Base-by-base conservation (phyloP, 441 rosid species). In the Breynia disticha region DNA sequence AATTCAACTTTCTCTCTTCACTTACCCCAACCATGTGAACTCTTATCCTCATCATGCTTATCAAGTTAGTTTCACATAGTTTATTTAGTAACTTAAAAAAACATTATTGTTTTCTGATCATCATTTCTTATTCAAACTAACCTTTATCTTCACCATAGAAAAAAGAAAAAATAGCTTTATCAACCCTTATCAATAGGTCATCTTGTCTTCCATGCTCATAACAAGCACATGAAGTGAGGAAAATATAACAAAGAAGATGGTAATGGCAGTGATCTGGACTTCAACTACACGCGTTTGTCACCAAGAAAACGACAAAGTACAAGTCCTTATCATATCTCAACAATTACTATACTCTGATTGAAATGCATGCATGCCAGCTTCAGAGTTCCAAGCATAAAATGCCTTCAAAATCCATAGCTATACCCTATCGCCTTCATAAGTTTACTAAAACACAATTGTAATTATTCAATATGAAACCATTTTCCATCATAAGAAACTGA, bases 391-490 rank as follows among this genome's bases (percentile, higher is more conserved):
- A 9, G 44, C 44, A 41, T 15, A 41, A 28, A 28, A 28, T 28
- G 35, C 35, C 35, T 28, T 41, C 10, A 41, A 15, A 41, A 41
- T 41, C 3, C 44, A 41, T 14, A 39, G 11, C 44, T 9, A 39
- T 41, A 41, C 13, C 44, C n/a, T 7, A 15, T 41, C 44, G 9
- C 44, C 44, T 11, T 41, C 44, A 6, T 41, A 41, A n/a, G 3
- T 41, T 41, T 41, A 1, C 35, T 28, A 28, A 28, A 28, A 5
- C 5, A 4, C 0, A 41, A 11, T 41, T 3, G 44, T 48, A 16
- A 49, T 56, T 60, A 59, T 35, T 56, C 19, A 57, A 57, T 54
- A 28, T 64, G 68, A 50, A 46, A 43, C 15, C 35, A 28, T 9
- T 32, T 24, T 39, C 28, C 41, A 54, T 14, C 2, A n/a, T 42